Conservation (phyloP, 345 rosid species). For the Aurinia saxatilis region DNA sequence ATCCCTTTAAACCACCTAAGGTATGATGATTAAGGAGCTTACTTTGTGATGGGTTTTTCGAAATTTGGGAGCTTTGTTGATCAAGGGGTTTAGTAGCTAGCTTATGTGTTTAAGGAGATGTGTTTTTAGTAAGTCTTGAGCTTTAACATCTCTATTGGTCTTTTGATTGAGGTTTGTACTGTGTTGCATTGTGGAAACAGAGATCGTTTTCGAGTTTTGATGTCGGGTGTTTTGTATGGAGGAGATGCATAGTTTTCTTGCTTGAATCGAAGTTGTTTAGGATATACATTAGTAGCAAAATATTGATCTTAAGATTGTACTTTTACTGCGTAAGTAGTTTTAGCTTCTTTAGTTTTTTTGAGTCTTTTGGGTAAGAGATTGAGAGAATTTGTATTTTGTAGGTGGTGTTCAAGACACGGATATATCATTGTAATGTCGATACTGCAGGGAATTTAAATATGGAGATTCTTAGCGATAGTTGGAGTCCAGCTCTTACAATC, state of each 20-base stretch:
- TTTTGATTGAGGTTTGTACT: neutral
- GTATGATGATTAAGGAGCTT: slow-evolving; percentile 22
- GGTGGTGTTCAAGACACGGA: slow-evolving; percentile 83
- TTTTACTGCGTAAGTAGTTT: neutral
- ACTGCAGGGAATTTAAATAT: slow-evolving; percentile 56
- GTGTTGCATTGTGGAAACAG: neutral
- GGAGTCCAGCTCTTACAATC: slow-evolving; percentile 95
- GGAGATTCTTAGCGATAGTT: slow-evolving; percentile 68
- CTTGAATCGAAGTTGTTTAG: neutral
- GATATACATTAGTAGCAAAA: neutral
- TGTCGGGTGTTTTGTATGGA: neutral
- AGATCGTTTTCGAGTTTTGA: neutral
- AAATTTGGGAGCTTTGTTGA: neutral
- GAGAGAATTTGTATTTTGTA: slow-evolving; percentile 33
- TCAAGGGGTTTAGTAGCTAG: neutral
- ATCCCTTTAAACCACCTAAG: slow-evolving; percentile 94
- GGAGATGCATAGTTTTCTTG: neutral
- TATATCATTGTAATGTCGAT: slow-evolving; percentile 90
- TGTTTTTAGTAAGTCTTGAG: neutral
- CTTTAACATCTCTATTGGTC: neutral
- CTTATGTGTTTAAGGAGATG: too few species aligned
- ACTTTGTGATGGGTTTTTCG: neutral
- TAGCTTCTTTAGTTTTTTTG: neutral
- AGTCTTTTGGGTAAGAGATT: slow-evolving; percentile 14
- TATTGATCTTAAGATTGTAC: neutral